Percentiles rank a stretch among this genome's conserved stretches.
Conservation (phyloP, 495 filamentous ascomycete species). For the Podospora comata region DNA sequence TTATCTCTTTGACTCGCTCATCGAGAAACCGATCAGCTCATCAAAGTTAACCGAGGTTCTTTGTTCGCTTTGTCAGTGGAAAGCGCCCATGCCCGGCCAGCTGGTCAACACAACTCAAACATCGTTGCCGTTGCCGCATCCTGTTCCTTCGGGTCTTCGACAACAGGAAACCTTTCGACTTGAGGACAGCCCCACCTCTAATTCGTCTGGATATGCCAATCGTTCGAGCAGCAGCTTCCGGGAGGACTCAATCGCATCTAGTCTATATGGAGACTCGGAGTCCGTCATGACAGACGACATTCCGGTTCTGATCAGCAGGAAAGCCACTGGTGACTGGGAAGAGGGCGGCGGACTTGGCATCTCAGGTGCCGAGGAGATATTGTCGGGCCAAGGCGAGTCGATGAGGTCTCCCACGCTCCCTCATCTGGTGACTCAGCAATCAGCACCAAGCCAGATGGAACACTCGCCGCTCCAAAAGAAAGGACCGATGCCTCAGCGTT, state of each 20-base stretch:
- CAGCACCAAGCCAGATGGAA: constrained; percentile 65
- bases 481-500: constrained; percentile 55
- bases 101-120: constrained; percentile 24
- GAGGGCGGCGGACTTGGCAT: constrained; percentile 70
- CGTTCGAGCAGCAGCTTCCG: constrained; percentile 69
- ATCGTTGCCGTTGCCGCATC: constrained; percentile 43
- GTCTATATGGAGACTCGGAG: constrained; percentile 80
- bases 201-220: constrained; percentile 69
- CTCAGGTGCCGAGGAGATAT: constrained; percentile 43
- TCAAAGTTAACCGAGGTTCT: constrained; percentile 84
- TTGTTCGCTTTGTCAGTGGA: constrained; percentile 87
- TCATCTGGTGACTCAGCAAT: constrained; percentile 59
- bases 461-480: constrained; percentile 43
- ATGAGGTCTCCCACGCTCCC: constrained; percentile 40
- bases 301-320: constrained; percentile 68
- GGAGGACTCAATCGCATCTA: constrained; percentile 83
- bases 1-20: constrained; percentile 89
- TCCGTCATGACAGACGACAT: constrained; percentile 74
- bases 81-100: constrained; percentile 61
- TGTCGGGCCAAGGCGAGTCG: constrained; percentile 31
- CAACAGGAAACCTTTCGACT: constrained; percentile 57
- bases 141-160: constrained; percentile 61
- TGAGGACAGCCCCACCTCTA: constrained; percentile 83
- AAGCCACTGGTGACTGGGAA: constrained; percentile 68
- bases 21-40: constrained; percentile 92